Conservation (phyloP, 179 eudicot genomes). For the Monotropa hypopitys region DNA sequence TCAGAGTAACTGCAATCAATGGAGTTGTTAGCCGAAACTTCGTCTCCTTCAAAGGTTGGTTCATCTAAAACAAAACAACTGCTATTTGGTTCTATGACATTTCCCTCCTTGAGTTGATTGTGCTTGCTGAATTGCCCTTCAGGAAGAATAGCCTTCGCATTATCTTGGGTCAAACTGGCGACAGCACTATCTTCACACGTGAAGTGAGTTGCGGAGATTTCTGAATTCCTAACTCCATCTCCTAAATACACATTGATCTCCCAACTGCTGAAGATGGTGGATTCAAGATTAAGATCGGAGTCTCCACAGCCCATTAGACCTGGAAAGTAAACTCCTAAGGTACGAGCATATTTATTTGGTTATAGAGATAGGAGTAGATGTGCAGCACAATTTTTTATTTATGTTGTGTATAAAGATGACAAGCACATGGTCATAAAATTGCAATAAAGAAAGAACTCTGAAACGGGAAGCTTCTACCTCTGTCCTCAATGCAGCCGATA, state of each 20-base stretch:
- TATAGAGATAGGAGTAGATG: background rate
- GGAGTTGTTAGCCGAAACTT: background rate
- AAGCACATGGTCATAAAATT: background rate
- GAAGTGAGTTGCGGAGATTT: background rate
- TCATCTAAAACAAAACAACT: background rate
- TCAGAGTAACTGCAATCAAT: background rate
- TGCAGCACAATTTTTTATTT: background rate
- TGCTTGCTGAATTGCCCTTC: background rate
- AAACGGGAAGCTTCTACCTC: background rate
- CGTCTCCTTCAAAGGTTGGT: background rate
- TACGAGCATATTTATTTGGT: background rate
- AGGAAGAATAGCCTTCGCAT: background rate
- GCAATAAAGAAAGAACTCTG: background rate
- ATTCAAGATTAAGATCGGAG: background rate
- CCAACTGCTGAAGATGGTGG: slow-evolving; percentile 8
- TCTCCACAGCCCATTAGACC: background rate
- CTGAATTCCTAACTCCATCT: background rate
- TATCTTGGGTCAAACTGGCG: background rate
- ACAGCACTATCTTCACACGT: background rate
- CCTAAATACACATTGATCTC: slow-evolving; percentile 1
- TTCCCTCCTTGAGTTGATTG: background rate
- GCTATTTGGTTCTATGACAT: background rate
- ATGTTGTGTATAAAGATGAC: background rate
- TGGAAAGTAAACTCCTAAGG: background rate
- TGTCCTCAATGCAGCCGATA: background rate